These are phyloP conservation scores for Candida palmyrensis DNA, from an alignment of 805 yeast genomes.

Conservation along the genomic window DNA sequence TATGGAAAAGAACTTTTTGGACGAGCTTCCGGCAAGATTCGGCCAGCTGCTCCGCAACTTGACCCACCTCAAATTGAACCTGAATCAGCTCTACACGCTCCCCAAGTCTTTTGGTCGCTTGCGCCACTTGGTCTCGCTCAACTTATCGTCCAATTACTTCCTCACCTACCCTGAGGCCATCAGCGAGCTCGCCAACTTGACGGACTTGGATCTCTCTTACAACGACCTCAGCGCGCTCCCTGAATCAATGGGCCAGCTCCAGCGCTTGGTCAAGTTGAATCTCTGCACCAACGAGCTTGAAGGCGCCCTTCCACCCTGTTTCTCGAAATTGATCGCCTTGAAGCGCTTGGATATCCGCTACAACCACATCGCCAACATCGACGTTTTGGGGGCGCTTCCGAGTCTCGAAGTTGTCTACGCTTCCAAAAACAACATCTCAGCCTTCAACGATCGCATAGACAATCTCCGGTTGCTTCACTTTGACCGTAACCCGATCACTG, in stretches of 20 bases:
- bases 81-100: slow-evolving; percentile 62
- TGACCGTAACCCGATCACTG: slow-evolving; percentile 81
- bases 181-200: slow-evolving; percentile 51
- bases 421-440: slow-evolving; percentile 70
- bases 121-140: slow-evolving; percentile 51
- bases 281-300: slow-evolving; percentile 67
- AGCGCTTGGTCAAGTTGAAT: slow-evolving; percentile 61
- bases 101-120: slow-evolving; percentile 60
- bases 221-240: slow-evolving; percentile 67
- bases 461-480: slow-evolving; percentile 64
- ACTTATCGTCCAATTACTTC: slow-evolving; percentile 75
- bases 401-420: slow-evolving; percentile 68
- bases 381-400: slow-evolving; percentile 51
- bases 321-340: slow-evolving; percentile 50
- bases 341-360: slow-evolving; percentile 74
- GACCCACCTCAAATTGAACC: slow-evolving; percentile 60
- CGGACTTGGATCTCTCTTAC: slow-evolving; percentile 75
- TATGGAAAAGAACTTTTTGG: slow-evolving; percentile 73
- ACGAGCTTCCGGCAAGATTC: slow-evolving; percentile 54
- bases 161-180: slow-evolving; percentile 60
- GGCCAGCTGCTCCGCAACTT: slow-evolving; percentile 47
- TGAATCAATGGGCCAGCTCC: slow-evolving; percentile 50
- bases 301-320: slow-evolving; percentile 46
- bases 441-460: slow-evolving; percentile 58
- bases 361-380: slow-evolving; percentile 54